phyloP scores from a whole-genome alignment of 768 basidiomycete species.

The Serendipita sp. region DNA sequence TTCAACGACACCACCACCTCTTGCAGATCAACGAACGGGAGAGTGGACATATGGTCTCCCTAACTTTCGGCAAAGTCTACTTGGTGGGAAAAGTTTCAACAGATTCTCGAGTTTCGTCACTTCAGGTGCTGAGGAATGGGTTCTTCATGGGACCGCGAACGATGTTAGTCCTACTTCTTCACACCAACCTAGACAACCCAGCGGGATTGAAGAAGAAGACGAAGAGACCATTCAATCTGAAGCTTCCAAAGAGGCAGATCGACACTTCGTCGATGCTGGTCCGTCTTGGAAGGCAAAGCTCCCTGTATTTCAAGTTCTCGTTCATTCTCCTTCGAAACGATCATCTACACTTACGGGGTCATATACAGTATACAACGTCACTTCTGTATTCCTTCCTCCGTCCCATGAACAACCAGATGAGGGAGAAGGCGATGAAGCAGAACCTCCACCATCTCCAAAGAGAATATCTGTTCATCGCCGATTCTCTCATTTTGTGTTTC shows the following conservation, averaged over 20 bases:
- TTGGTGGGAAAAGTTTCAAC: constrained; percentile 65
- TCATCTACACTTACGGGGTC: constrained; percentile 48
- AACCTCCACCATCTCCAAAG: constrained; percentile 24
- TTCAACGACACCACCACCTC: constrained; percentile 20
- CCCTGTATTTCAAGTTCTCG: constrained; percentile 53
- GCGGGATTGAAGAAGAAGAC: constrained; percentile 9
- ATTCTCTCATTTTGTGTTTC: constrained; percentile 69
- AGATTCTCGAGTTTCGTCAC: constrained; percentile 79
- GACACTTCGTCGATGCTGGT: constrained; percentile 53
- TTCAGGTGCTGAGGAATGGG: constrained; percentile 70
- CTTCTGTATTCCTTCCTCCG: constrained; percentile 43
- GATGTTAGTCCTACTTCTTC: constrained; percentile 17
- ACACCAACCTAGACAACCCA: constrained; percentile 14
- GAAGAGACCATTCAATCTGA: constrained; percentile 4
- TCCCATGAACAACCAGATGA: constrained; percentile 12
- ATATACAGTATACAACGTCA: constrained; percentile 61
- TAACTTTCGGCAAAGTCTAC: constrained; percentile 28
- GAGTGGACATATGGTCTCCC: constrained; percentile 43
- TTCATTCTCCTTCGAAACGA: constrained; percentile 70
- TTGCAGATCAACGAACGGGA: constrained; percentile 52
- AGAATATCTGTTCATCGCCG: constrained; percentile 64
- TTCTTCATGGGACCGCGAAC: constrained; percentile 45
- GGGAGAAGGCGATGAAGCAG: constrained; percentile 13
- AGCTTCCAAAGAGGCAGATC: constrained; percentile 39
- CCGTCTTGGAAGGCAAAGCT: constrained; percentile 60